phyloP scores from a whole-genome alignment of 108 stramenopile genomes.

The Cyclostephanos tholiformis region DNA sequence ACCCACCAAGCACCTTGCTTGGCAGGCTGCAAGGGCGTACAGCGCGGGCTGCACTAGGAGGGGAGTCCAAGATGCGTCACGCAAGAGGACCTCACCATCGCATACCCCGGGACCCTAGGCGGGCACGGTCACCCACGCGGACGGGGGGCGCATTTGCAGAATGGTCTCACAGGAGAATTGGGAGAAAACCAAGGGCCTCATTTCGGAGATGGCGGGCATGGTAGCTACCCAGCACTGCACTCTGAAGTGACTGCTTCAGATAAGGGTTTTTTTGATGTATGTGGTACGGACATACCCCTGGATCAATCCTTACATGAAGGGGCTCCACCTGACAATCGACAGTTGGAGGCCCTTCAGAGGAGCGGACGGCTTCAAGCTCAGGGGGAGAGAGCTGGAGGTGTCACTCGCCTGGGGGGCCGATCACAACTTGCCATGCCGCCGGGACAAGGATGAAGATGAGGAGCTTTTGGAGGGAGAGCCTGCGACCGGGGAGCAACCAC shows the following conservation, averaged over 20 bases:
- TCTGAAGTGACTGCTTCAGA: not conserved
- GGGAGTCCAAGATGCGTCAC: not conserved
- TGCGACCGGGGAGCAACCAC: no score
- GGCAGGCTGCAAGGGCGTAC: no score
- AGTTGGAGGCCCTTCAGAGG: constrained; percentile 39
- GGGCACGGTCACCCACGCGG: no score
- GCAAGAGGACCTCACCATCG: not conserved
- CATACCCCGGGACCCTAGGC: not conserved
- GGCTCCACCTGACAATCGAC: constrained; percentile 38
- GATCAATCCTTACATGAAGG: not conserved
- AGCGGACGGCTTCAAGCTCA: constrained; percentile 42
- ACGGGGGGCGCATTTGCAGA: no score
- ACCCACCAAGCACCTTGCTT: no score
- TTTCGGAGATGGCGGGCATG: not conserved
- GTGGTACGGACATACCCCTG: not conserved
- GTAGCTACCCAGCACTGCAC: not conserved
- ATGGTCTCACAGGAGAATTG: not conserved
- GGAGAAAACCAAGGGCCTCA: not conserved
- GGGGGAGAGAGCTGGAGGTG: not conserved
- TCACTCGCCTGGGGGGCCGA: not conserved
- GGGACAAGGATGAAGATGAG: not conserved
- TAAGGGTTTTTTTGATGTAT: not conserved
- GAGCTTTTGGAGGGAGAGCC: not conserved
- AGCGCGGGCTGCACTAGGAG: not conserved
- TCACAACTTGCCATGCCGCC: constrained; percentile 10